phyloP scores from a whole-genome alignment of 495 filamentous ascomycete genomes.

The Saxophila tyrrhenica region DNA sequence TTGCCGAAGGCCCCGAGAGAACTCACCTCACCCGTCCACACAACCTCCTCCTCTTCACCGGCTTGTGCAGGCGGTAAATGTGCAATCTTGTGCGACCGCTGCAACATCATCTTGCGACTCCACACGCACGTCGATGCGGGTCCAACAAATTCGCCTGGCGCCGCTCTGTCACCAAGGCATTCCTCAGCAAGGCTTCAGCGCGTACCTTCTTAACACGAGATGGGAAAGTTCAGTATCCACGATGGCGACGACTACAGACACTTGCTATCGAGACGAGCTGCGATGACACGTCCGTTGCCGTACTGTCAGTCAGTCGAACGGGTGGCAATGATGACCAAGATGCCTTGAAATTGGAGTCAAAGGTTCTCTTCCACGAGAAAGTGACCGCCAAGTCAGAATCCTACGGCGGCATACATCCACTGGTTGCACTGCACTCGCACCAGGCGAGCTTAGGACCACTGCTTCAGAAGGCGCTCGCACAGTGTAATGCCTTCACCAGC shows the following conservation, averaged over 20 bases:
- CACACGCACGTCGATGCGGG: background rate
- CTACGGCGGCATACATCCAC: conserved; percentile 68
- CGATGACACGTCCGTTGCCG: conserved; percentile 88
- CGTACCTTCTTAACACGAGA: too few relatives aligned
- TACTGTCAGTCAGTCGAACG: conserved; percentile 39
- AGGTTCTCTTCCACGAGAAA: conserved; percentile 66
- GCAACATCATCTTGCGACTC: background rate
- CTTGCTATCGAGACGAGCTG: conserved; percentile 94
- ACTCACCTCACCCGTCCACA: too few relatives aligned
- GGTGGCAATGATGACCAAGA: background rate
- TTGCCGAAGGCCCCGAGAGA: too few relatives aligned
- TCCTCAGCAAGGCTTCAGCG: too few relatives aligned
- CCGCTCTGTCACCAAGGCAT: too few relatives aligned
- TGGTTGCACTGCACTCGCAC: conserved; percentile 61
- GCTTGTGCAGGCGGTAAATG: too few relatives aligned
- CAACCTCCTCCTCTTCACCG: background rate
- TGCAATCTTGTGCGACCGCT: background rate
- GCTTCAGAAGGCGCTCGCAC: conserved; percentile 48
- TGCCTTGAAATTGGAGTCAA: background rate
- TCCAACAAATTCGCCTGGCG: too few relatives aligned
- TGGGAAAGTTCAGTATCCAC: background rate
- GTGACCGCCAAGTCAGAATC: conserved; percentile 62
- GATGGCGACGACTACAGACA: background rate
- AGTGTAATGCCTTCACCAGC: conserved; percentile 23
- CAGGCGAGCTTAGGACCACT: conserved; percentile 54